Evolutionary conservation across 2,329 filamentous ascomycete genomes (phyloP).

Genomic region (Arachnomyces sp.): DNA sequence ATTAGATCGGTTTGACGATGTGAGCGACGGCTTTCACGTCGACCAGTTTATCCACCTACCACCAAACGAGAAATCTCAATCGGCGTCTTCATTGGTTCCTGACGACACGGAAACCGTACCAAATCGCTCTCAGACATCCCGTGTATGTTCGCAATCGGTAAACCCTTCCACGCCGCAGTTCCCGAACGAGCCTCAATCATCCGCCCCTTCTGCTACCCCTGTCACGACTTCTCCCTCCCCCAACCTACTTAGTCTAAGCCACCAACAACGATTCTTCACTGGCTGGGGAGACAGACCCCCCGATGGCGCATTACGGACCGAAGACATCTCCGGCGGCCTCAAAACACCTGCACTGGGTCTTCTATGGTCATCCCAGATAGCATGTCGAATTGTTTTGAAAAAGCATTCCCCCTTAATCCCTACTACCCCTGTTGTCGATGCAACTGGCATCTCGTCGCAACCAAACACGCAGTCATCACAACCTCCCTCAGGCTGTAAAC

Average conservation of each 20-base stretch:
- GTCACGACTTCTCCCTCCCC: constrained; percentile 28
- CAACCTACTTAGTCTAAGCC: constrained; percentile 63
- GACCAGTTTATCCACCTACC: constrained; percentile 1
- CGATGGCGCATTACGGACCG: constrained; percentile 8
- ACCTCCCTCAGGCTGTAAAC: constrained; percentile 1
- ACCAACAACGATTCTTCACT: constrained; percentile 91
- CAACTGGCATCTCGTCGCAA: constrained; percentile 7
- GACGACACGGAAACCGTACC: neutral
- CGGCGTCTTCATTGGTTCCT: constrained; percentile 8
- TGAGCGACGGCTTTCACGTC: constrained; percentile 12
- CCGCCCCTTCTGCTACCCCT: constrained; percentile 23
- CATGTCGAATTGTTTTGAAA: constrained; percentile 70
- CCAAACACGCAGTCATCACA: constrained; percentile 26
- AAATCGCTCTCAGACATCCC: neutral
- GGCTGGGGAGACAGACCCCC: constrained; percentile 69
- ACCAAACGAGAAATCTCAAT: constrained; percentile 1
- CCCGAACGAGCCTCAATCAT: constrained; percentile 11
- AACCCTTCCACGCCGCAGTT: too few species aligned
- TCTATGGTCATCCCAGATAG: constrained; percentile 85
- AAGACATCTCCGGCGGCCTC: constrained; percentile 25
- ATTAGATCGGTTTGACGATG: constrained; percentile 65
- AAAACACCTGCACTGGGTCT: constrained; percentile 85
- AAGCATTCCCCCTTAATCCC: constrained; percentile 39
- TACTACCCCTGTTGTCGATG: neutral
- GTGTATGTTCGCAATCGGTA: neutral